Evolutionary conservation across 2,329 filamentous ascomycete genomes (phyloP).

Genomic region (Pseudophaeomoniella oleicola): DNA sequence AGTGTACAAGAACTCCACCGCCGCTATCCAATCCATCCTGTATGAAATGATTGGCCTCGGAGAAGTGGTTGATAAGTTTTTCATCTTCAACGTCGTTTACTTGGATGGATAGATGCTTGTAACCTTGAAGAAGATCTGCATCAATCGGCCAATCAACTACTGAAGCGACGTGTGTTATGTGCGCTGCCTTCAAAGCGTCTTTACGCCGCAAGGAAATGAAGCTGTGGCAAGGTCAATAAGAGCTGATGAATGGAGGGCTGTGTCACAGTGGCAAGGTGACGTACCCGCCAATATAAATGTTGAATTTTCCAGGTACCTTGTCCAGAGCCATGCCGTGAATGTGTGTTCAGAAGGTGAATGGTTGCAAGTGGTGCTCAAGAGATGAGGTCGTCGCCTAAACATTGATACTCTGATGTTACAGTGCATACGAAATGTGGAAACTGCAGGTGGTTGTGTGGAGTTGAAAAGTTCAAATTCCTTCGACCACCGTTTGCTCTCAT

Average conservation of each 20-base stretch:
- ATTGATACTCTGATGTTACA: too few species aligned
- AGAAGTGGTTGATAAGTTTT: conserved; percentile 69
- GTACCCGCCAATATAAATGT: conserved; percentile 70
- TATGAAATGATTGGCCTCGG: conserved; percentile 69
- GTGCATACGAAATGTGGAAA: too few species aligned
- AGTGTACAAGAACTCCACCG: conserved; percentile 52
- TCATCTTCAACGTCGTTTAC: conserved; percentile 85
- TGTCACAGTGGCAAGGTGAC: conserved; percentile 12
- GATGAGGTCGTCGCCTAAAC: too few species aligned
- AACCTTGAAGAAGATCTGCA: conserved; percentile 43
- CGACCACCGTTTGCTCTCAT: too few species aligned
- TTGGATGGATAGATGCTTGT: conserved; percentile 63
- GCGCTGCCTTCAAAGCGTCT: conserved; percentile 52
- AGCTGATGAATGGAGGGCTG: neutral
- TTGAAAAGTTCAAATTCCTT: too few species aligned
- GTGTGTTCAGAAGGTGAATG: too few species aligned
- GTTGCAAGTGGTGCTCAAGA: too few species aligned
- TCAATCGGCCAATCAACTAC: conserved; percentile 51
- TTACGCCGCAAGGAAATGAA: conserved; percentile 65
- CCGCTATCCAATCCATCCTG: conserved; percentile 51
- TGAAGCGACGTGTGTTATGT: conserved; percentile 85
- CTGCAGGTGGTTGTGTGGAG: too few species aligned
- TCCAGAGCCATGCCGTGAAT: conserved; percentile 5
- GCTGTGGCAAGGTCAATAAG: conserved; percentile 30
- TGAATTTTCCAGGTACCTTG: conserved; percentile 44